Base-by-base conservation (phyloP, 352 stramenopile species). In the Globisporangium barbulae region DNA sequence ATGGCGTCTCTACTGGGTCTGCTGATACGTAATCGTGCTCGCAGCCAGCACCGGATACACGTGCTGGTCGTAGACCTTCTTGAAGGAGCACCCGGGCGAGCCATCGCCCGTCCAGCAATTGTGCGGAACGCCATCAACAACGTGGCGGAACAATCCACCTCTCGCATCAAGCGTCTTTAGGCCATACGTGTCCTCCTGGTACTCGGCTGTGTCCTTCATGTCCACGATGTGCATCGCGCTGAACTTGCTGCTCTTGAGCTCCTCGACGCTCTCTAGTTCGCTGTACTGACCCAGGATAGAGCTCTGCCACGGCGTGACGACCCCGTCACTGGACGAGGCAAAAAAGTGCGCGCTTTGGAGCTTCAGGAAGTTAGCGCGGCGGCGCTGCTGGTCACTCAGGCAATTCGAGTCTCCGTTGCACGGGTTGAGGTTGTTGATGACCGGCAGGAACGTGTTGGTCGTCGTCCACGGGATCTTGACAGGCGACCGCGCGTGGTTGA, bases 291-390 rank as follows among this genome's bases (percentile, higher is more conserved):
- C 71, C 13, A 83, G 50, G 1, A 74, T 50, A 3, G 64, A 76
- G 0, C 33, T 54, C 53, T 85, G 75, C 69, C 73, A 86, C 5
- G 75, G 78, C 25, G 64, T 62, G 21, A 71, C 55, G 1, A 70
- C 55, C 0, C 52, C 72, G 57, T 87, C 75, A 8, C 64, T 39
- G 0, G 75, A 65, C 7, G 78, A 84, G 12, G 72, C 73, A 54
- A 87, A 84, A 54, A 75, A 82, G 19, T 84, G 71, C 5, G 68
- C 78, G 21, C 65, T 65, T 13, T 69, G 62, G 37, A 83, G 53
- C 53, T 63, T 72, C 21, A 68, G 59, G 41, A 76, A 77, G 65
- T 78, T 74, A 49, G 42, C 63, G 55, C 71, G 75, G 41, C 69
- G 69, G 15, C 64, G 63, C 42, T 62, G 57, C 39, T 75, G 42